Conservation (phyloP, 108 stramenopile genomes). For the Skeletonema grethae region DNA sequence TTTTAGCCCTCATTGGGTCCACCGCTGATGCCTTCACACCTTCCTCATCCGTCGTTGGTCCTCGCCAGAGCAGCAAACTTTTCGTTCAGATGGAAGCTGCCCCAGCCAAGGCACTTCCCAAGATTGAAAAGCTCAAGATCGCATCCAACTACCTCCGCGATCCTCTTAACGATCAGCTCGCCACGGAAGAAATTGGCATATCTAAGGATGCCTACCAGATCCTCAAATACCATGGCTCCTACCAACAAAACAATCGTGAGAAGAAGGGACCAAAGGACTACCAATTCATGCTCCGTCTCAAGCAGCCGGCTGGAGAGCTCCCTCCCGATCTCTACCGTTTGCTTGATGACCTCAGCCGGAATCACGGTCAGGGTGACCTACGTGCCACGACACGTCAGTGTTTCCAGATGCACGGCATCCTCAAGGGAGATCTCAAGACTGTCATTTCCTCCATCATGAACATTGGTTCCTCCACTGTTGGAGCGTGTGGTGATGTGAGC, state of each 20-base stretch:
- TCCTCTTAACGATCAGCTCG: constrained; percentile 74
- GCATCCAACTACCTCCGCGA: constrained; percentile 65
- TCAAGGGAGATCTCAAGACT: constrained; percentile 94
- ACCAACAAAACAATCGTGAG: constrained; percentile 97
- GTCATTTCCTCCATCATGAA: constrained; percentile 97
- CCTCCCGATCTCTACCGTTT: constrained; percentile 91
- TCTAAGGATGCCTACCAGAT: constrained; percentile 91
- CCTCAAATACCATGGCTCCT: constrained; percentile 98
- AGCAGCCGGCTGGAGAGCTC: constrained; percentile 96
- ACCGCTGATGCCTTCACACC: constrained; percentile 20
- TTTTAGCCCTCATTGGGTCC: constrained; percentile 15
- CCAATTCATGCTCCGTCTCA: constrained; percentile 98
- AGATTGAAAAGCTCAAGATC: constrained; percentile 79
- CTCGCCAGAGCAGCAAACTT: constrained; percentile 32
- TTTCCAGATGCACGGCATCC: constrained; percentile 97
- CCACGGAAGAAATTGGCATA: constrained; percentile 78
- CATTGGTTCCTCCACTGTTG: constrained; percentile 94
- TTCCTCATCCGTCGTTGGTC: constrained; percentile 9
- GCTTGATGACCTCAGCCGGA: constrained; percentile 85
- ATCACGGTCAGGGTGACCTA: constrained; percentile 94
- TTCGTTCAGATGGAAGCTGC: constrained; percentile 70
- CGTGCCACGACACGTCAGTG: constrained; percentile 97
- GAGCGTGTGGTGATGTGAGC: constrained; percentile 97
- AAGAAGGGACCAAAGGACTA: constrained; percentile 86
- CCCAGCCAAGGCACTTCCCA: constrained; percentile 72